Base-by-base conservation (phyloP, 768 basidiomycete species). In the Multifurca ochricompacta region DNA sequence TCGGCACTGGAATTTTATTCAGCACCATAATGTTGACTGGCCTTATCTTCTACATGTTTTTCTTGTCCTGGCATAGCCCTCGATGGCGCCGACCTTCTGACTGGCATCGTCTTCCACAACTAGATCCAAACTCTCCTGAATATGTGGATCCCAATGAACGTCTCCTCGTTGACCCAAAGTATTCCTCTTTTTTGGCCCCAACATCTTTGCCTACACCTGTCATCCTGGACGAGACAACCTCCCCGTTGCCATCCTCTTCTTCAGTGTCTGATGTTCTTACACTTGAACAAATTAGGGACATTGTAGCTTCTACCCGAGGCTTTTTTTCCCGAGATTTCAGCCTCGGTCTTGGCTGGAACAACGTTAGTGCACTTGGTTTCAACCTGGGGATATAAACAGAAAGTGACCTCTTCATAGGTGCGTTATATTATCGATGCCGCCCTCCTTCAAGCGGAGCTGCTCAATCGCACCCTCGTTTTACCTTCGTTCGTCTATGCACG, bases 361-460 rank as follows among this genome's bases (percentile, higher is more conserved):
- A 77, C 41, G 74, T 76, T 30, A 54, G 74, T 61, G 9, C 11
- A n/a, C 13, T 39, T n/a, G 18, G 34, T 14, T 28, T 25, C 8
- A 13, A 2, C 7, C 16, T 23, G 27, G n/a, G 6, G 30, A 16
- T 7, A 19, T 1, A 27, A 18, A 10, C 41, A 32, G 35, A 60
- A 55, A 34, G 62, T 21, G 19, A 10, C 14, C 27, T 23, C 13
- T 55, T 30, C 3, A 39, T 37, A 74, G 75, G 68, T 77, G 68
- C 71, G 75, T 18, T 77, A 77, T 56, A 77, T 77, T 54, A 69
- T 77, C 53, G 75, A 77, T 56, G 71, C 74, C 1, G 65, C 72
- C 8, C 58, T 77, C 16, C 48, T 74, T 13, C 76, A 77, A 42
- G 73, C 75, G n/a, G 58, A 63, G 23, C 60, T 76, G 6, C 66